These are phyloP conservation scores for Onygenales sp. DNA, from an alignment of 2,329 filamentous ascomycete species.

Conservation along the genomic window DNA sequence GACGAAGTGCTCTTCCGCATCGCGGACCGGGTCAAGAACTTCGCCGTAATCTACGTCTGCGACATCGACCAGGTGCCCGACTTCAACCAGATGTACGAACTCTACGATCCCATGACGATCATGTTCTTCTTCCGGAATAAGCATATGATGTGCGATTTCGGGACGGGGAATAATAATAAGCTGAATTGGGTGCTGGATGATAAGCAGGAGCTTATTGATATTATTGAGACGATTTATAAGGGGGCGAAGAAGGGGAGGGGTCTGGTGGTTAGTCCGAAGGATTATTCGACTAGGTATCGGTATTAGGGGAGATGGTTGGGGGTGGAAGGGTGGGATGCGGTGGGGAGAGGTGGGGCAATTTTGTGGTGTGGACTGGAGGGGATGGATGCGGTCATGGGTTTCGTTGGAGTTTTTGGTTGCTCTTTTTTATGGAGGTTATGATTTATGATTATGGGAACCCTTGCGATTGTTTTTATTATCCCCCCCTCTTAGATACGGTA, in stretches of 20 bases:
- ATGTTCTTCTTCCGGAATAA: constrained; percentile 99
- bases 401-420: neutral
- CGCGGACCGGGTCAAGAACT: constrained; percentile 77
- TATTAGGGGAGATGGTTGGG: neutral
- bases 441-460: too few relatives aligned
- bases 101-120: constrained; percentile 85
- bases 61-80: constrained; percentile 80
- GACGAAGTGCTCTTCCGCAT: constrained; percentile 95
- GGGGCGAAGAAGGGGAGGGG: constrained; percentile 97
- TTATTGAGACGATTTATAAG: constrained; percentile 93
- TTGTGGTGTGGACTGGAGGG: neutral
- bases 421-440: neutral
- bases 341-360: neutral
- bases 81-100: constrained; percentile 92
- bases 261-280: constrained; percentile 93
- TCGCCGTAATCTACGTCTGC: constrained; percentile 71
- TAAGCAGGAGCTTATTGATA: constrained; percentile 97
- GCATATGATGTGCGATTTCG: constrained; percentile 60
- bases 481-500: too few relatives aligned
- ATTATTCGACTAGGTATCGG: constrained; percentile 20
- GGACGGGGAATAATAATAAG: constrained; percentile 98
- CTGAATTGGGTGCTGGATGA: constrained; percentile 94
- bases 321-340: neutral
- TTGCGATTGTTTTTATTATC: too few relatives aligned
- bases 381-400: neutral